Conservation (phyloP, 2,329 filamentous ascomycete genomes). For the Phaeosphaeriaceae sp. region DNA sequence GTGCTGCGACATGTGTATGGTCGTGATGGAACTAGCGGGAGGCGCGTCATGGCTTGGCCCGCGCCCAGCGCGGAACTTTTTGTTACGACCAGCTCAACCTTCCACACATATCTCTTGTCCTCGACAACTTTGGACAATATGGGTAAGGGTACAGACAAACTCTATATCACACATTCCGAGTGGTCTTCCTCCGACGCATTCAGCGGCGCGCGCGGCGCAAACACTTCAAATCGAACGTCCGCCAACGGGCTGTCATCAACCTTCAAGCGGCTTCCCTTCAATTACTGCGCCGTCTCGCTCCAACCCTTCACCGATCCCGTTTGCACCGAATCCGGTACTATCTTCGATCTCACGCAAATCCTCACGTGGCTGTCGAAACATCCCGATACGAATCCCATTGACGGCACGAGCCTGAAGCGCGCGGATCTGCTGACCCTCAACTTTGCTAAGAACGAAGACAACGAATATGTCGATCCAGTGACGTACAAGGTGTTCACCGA, state of each 20-base stretch:
- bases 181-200: conserved; percentile 93
- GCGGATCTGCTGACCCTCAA: conserved; percentile 89
- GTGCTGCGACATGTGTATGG: neutral
- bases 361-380: conserved; percentile 93
- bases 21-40: too few relatives aligned
- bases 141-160: conserved; percentile 52
- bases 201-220: conserved; percentile 77
- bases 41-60: conserved; percentile 20
- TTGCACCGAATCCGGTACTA: conserved; percentile 84
- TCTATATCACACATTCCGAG: conserved; percentile 90
- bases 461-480: conserved; percentile 92
- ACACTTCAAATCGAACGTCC: conserved; percentile 62
- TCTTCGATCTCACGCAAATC: conserved; percentile 96
- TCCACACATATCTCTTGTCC: neutral
- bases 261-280: conserved; percentile 93
- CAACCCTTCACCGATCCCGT: conserved; percentile 96
- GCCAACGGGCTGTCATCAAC: conserved; percentile 60
- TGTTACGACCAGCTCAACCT: neutral
- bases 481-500: conserved; percentile 98
- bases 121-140: conserved; percentile 20
- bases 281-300: conserved; percentile 94
- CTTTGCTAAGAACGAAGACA: conserved; percentile 89
- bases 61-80: conserved; percentile 8
- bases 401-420: conserved; percentile 77
- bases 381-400: conserved; percentile 89